Percentiles rank a stretch among this genome's conserved stretches.
Evolutionary conservation across 805 yeast genomes (phyloP).

Genomic region (Ogataea siamensis): DNA sequence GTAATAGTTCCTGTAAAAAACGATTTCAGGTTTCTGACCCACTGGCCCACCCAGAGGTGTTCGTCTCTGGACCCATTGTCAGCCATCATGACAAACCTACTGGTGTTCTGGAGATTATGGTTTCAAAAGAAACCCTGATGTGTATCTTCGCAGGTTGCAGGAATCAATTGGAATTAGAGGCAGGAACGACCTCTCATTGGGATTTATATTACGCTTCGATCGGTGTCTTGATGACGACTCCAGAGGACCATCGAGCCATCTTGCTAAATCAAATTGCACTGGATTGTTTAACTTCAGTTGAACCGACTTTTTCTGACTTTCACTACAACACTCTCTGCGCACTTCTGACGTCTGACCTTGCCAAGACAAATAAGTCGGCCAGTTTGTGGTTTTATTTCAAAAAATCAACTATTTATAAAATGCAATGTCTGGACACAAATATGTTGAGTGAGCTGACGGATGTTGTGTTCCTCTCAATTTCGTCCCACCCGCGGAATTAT

Average conservation of each 20-base stretch:
- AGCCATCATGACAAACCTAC: constrained; percentile 7
- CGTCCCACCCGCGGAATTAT: constrained; percentile 45
- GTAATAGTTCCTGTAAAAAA: background rate
- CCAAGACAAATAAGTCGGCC: constrained; percentile 36
- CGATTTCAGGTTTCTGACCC: constrained; percentile 10
- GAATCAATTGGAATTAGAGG: constrained; percentile 7
- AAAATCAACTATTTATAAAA: constrained; percentile 9
- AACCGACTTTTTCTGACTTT: background rate
- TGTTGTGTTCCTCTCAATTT: constrained; percentile 35
- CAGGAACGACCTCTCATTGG: background rate
- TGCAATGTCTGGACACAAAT: background rate
- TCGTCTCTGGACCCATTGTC: constrained; percentile 29
- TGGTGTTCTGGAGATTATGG: constrained; percentile 16
- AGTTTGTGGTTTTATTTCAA: constrained; percentile 32
- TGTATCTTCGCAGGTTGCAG: constrained; percentile 23
- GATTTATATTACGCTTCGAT: constrained; percentile 18
- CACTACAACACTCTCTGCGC: constrained; percentile 12
- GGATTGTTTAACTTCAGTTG: background rate
- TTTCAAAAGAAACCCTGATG: constrained; percentile 14
- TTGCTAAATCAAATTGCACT: constrained; percentile 11
- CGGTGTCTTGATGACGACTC: constrained; percentile 29
- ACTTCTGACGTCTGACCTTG: constrained; percentile 25
- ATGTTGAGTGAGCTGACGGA: constrained; percentile 6
- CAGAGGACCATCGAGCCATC: constrained; percentile 30
- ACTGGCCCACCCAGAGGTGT: constrained; percentile 28